Base-by-base conservation (phyloP, 306 rosid genomes). In the Corylus americana region DNA sequence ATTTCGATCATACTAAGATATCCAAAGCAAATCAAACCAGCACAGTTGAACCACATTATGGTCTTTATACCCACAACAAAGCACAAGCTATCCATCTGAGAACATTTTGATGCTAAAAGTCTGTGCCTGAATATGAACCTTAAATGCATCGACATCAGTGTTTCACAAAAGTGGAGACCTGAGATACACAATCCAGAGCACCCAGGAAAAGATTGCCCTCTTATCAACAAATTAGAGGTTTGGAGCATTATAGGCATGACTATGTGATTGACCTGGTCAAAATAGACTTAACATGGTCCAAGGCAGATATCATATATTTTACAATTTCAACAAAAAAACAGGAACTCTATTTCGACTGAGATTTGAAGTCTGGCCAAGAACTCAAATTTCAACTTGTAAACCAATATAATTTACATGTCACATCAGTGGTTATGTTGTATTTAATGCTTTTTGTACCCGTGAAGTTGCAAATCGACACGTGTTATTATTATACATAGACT, bases 1-100 rank as follows among this genome's bases (percentile, higher is more conserved):
- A 58, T 79, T 62, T 48, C 49, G 76, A 81, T 62, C 73, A 22
- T 50, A 37, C 3, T 12, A 7, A 71, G 29, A 79, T 37, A 61
- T 51, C 44, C 31, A 64, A 37, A 50, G 50, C 45, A 68, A 57
- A 71, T 57, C 7, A 55, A 64, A 75, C 50, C 39, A 49, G 67
- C 1, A 61, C 4, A 13, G 5, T 27, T 45, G 27, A 79, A 59
- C 20, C 53, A 10, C 48, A 11, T 68, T 57, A 27, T 54, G 29
- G 17, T 18, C 70, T 42, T 5, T 42, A 42, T 29, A 78, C 42
- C 64, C 62, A 48, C 80, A 2, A 48, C 4, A 18, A 5, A 16
- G 57, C 57, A 53, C 20, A 1, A 14, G 18, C 45, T 42, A 53
- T 16, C n/a, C 57, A 53, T 69, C 73, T 10, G 17, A 39, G 7